Base-by-base conservation (phyloP, 495 filamentous ascomycete genomes). In the Bathelium albidoporum region DNA sequence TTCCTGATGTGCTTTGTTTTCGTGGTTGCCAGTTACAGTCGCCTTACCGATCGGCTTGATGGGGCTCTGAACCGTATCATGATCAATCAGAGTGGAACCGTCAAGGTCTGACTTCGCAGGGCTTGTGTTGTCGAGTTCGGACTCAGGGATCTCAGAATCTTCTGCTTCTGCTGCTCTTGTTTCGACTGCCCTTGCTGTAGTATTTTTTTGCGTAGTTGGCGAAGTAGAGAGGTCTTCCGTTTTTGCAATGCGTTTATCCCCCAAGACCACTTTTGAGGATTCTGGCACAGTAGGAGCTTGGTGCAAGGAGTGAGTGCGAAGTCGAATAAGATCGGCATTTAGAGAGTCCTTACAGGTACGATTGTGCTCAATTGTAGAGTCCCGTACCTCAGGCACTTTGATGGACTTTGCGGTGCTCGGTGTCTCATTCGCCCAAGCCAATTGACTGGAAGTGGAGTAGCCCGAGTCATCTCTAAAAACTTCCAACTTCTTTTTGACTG, bases 401-500 rank as follows among this genome's bases (percentile, higher is more conserved):
- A n/a, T 67, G 1, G 59, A 60, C 59, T 65, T 62, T 11, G 65
- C 65, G 31, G 60, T 44, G 16, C 39, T 58, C 22, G 22, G n/a
- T 59, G 4, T 43, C 31, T 44, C 52, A 61, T 67, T 59, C 3
- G 10, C 1, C 2, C 12, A 20, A 22, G 59, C 73, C 70, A 44
- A 62, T 62, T 59, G 5, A 20, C 49, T 55, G 24, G 49, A 26
- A 12, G 49, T 55, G 24, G 49, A 55, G 49, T 55, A 55, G 22
- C 49, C 49, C 7, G 49, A 55, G 20, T 55, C 49, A 29, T 55
- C 49, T 29, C 49, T 55, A 20, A 68, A 74, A 11, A 76, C 58
- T 1, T 64, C 41, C 7, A 77, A 52, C 61, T 67, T 70, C 65
- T 74, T 74, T 26, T 72, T 71, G n/a, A 66, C 49, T 52, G 72